Evolutionary conservation across 2,329 filamentous ascomycete species (phyloP).

Genomic region (Ustulina deusta): DNA sequence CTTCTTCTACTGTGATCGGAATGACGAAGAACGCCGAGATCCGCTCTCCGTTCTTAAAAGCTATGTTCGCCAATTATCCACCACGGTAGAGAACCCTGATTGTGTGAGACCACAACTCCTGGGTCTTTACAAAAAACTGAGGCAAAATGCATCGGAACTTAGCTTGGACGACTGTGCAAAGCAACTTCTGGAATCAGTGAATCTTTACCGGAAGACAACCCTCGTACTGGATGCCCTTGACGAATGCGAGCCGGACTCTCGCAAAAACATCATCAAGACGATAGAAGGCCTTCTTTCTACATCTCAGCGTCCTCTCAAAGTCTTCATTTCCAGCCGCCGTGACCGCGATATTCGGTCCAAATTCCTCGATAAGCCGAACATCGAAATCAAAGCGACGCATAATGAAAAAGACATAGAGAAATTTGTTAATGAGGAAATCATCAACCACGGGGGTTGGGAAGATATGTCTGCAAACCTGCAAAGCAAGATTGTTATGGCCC

Average conservation of each 20-base stretch:
- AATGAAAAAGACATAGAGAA: conserved; percentile 27
- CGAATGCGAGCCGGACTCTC: conserved; percentile 18
- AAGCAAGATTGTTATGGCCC: neutral
- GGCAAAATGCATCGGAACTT: neutral
- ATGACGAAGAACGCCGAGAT: conserved; percentile 18
- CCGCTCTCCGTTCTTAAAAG: conserved; percentile 22
- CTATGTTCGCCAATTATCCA: conserved; percentile 28
- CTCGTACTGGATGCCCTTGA: conserved; percentile 32
- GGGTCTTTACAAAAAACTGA: neutral
- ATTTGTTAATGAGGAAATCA: conserved; percentile 11
- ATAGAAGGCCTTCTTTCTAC: conserved; percentile 17
- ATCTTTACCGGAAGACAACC: conserved; percentile 25
- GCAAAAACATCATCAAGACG: conserved; percentile 12
- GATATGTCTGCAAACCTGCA: neutral
- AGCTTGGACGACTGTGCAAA: conserved; percentile 8
- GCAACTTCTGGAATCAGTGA: conserved; percentile 19
- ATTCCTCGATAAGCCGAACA: conserved; percentile 16
- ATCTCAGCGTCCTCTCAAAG: conserved; percentile 1
- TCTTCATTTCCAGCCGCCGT: conserved; percentile 36
- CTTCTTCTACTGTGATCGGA: conserved; percentile 29
- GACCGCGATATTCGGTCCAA: conserved; percentile 29
- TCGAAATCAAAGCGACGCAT: conserved; percentile 31
- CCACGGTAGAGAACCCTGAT: neutral
- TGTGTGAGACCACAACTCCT: conserved; percentile 13
- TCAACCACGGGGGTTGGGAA: conserved; percentile 7